Evolutionary conservation across 2,329 filamentous ascomycete species (phyloP).

Genomic region (Calonectria leucothoes): DNA sequence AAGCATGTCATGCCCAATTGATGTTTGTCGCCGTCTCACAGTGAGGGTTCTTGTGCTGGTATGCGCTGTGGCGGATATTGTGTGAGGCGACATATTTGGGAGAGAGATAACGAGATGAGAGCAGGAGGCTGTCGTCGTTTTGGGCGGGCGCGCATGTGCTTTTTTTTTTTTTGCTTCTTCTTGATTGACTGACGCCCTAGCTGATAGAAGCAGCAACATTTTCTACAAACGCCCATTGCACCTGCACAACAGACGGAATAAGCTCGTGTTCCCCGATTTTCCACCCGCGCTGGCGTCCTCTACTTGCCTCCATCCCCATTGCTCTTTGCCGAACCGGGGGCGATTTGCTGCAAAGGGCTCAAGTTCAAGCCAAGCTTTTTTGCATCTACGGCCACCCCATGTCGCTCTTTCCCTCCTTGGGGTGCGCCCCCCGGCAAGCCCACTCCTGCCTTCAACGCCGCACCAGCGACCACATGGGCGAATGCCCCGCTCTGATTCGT

Average conservation of each 20-base stretch:
- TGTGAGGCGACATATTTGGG: neutral
- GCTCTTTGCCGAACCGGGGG: neutral
- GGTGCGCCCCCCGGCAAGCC: conserved; percentile 35
- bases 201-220: neutral
- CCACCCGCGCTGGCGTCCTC: neutral
- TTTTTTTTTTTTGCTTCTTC: neutral
- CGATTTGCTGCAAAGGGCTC: conserved; percentile 5
- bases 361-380: conserved; percentile 36
- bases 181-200: neutral
- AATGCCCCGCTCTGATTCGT: conserved; percentile 49
- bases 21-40: neutral
- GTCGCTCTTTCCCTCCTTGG: conserved; percentile 21
- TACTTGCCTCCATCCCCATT: conserved; percentile 2
- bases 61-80: neutral
- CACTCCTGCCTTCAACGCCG: conserved; percentile 27
- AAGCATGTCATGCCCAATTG: neutral
- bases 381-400: conserved; percentile 5
- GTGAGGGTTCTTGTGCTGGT: neutral
- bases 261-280: neutral
- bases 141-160: neutral
- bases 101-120: neutral
- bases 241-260: neutral
- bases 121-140: neutral
- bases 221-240: neutral
- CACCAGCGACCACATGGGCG: conserved; percentile 50